A percentile compares a stretch with the other conserved stretches of the same genome.
Conservation (phyloP, 169 alveolate species). For the Plasmodium ovale region DNA sequence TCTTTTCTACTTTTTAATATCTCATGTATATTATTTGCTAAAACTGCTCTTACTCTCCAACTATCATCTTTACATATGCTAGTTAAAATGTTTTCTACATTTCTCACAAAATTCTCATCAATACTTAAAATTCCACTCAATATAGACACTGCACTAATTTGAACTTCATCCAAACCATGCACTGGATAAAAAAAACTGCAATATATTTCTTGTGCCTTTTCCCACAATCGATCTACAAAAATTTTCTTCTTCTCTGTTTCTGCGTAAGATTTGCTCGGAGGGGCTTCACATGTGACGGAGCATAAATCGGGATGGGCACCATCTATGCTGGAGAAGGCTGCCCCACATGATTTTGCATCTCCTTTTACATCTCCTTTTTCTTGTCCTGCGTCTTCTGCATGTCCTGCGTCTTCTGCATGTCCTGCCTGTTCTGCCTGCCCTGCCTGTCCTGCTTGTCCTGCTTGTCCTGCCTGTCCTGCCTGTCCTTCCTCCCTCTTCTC, state of each 20-base stretch:
- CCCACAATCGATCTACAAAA: conserved; percentile 52
- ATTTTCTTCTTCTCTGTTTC: not conserved
- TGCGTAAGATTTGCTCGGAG: not conserved
- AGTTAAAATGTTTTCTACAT: conserved; percentile 40
- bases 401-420: not conserved
- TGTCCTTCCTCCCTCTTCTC: not conserved
- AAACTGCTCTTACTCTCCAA: conserved; percentile 74
- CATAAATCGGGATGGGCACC: not conserved
- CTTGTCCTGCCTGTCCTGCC: conserved; percentile 12
- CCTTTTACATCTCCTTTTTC: conserved; percentile 8
- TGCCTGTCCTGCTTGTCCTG: too few species aligned
- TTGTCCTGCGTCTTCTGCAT: not conserved
- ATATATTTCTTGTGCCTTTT: conserved; percentile 59
- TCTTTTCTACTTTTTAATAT: conserved; percentile 28
- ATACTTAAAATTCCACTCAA: conserved; percentile 41
- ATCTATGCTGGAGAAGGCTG: too few species aligned
- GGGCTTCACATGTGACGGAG: not conserved
- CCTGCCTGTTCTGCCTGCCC: too few species aligned
- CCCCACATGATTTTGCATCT: not conserved
- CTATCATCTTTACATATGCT: conserved; percentile 74
- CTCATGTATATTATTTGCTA: conserved; percentile 64
- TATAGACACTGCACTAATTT: conserved; percentile 70
- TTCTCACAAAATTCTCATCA: conserved; percentile 37
- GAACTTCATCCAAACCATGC: conserved; percentile 77
- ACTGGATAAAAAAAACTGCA: conserved; percentile 43